Percentiles rank a stretch among this genome's conserved stretches.
Conservation (phyloP, 2,329 filamentous ascomycete species). For the Talaromyces sp. region DNA sequence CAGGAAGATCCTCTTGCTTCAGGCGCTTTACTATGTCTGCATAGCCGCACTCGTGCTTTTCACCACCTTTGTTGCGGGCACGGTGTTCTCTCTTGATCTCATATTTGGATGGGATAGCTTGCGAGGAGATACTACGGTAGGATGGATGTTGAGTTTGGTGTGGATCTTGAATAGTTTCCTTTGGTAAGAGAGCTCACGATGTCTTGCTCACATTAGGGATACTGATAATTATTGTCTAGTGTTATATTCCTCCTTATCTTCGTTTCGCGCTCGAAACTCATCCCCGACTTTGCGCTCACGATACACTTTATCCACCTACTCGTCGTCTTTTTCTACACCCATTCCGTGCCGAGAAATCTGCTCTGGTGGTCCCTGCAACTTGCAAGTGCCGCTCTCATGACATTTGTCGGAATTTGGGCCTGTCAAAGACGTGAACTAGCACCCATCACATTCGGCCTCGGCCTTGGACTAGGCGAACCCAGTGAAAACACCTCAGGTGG, state of each 20-base stretch:
- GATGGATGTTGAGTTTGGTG: slow-evolving; percentile 66
- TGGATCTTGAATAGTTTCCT: slow-evolving; percentile 65
- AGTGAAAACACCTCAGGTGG: slow-evolving; percentile 10
- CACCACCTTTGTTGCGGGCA: slow-evolving; percentile 63
- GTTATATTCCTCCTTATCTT: slow-evolving; percentile 78
- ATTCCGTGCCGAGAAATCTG: slow-evolving; percentile 68
- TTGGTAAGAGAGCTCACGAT: slow-evolving; percentile 50
- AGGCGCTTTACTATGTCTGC: slow-evolving; percentile 62
- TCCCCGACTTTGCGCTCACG: slow-evolving; percentile 90
- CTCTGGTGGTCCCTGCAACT: slow-evolving; percentile 82
- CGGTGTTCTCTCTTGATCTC: slow-evolving; percentile 56
- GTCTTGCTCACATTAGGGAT: slow-evolving; percentile 22
- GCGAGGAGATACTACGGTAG: slow-evolving; percentile 65
- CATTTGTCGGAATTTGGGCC: slow-evolving; percentile 76
- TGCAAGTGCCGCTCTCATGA: slow-evolving; percentile 61
- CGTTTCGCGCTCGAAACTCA: slow-evolving; percentile 84
- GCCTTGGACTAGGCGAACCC: slow-evolving; percentile 34
- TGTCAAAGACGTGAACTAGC: slow-evolving; percentile 86
- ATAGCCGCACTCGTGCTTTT: slow-evolving; percentile 64
- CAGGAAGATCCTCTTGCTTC: slow-evolving; percentile 63
- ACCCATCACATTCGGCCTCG: slow-evolving; percentile 77
- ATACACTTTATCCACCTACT: slow-evolving; percentile 80
- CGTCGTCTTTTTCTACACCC: slow-evolving; percentile 73
- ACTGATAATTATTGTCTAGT: slow-evolving; percentile 46
- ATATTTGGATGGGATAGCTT: slow-evolving; percentile 63